These are phyloP conservation scores for Serpula lacrymans DNA, from an alignment of 768 basidiomycete species.

Conservation along the genomic window DNA sequence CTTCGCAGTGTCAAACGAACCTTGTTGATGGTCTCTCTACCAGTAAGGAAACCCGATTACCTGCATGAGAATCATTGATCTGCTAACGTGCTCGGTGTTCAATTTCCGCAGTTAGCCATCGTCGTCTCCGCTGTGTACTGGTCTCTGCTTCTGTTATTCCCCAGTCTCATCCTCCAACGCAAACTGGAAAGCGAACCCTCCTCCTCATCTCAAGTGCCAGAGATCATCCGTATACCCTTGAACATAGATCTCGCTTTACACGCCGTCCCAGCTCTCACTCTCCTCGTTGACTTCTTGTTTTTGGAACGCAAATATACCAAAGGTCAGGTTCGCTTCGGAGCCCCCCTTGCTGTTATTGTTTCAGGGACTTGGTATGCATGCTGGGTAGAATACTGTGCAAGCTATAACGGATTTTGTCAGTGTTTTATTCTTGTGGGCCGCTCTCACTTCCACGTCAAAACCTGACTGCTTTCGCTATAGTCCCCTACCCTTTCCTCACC, in stretches of 20 bases:
- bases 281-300: slow-evolving; percentile 65
- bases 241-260: slow-evolving; percentile 64
- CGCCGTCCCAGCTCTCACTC: slow-evolving; percentile 51
- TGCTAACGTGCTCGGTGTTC: too few relatives aligned
- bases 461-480: slow-evolving; percentile 32
- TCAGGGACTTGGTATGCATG: slow-evolving; percentile 48
- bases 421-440: slow-evolving; percentile 8
- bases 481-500: slow-evolving; percentile 84
- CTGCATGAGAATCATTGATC: too few relatives aligned
- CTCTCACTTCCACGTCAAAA: not conserved
- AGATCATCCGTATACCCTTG: slow-evolving; percentile 43
- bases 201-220: slow-evolving; percentile 25
- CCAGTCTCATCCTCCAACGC: slow-evolving; percentile 52
- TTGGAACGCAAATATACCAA: slow-evolving; percentile 55
- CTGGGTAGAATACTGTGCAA: slow-evolving; percentile 69
- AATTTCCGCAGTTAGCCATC: slow-evolving; percentile 40
- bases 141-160: slow-evolving; percentile 54
- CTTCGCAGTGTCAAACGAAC: slow-evolving; percentile 48
- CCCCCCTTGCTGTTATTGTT: slow-evolving; percentile 15
- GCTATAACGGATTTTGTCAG: slow-evolving; percentile 60
- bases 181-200: slow-evolving; percentile 19
- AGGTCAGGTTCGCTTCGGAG: slow-evolving; percentile 7
- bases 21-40: slow-evolving; percentile 62
- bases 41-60: too few relatives aligned
- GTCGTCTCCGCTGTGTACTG: slow-evolving; percentile 65